Evolutionary conservation across 1,284 basidiomycete species (phyloP), one percentile per base, ranked within the genome.

Genomic region (Cystobasidium sp.): DNA sequence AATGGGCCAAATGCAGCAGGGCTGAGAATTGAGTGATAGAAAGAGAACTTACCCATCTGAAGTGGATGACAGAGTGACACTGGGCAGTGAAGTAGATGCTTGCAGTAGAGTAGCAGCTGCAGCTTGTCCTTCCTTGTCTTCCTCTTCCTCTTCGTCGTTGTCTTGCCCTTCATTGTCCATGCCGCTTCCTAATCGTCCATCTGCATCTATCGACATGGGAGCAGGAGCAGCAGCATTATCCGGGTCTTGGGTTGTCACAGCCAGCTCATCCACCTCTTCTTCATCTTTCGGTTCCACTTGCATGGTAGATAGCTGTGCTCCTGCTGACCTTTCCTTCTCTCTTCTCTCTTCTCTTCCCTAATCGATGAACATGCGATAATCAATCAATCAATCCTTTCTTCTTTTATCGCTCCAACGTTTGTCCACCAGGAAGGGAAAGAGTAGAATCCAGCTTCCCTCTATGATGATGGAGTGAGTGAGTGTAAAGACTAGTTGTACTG

Each of bases 221-320:
- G 12, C 46, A 41, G 31, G 7, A 59, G 56, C 56, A 31, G 46
- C 53, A 61, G 24, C 49, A 55, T 46, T 41, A 3, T 43, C 44
- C 41, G 47, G 24, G 9, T 65, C 20, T 18, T 31, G 24, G 64
- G 44, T 10, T 39, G 44, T 49, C 18, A 41, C 44, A 31, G 47
- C 18, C 64, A 66, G 51, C 51, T 66, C 64, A 41, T 66, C 64
- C 14, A 66, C 51, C 46, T 66, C 64, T 31, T 52, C 64, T 20
- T 66, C 64, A 12, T 66, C 64, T 49, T 66, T 66, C 8, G 64
- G 51, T 41, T 63, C 61, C 3, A 55, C 24, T 49, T 66, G 64
- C 64, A 66, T 66, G 49, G 39, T 37, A 5, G 51, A 6, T 18
- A 31, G 14, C 44, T n/a, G 6, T 20, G 3, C 7, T 41, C 18